Base-by-base conservation (phyloP, 2,329 filamentous ascomycete genomes). In the Aquanectria penicillioides region DNA sequence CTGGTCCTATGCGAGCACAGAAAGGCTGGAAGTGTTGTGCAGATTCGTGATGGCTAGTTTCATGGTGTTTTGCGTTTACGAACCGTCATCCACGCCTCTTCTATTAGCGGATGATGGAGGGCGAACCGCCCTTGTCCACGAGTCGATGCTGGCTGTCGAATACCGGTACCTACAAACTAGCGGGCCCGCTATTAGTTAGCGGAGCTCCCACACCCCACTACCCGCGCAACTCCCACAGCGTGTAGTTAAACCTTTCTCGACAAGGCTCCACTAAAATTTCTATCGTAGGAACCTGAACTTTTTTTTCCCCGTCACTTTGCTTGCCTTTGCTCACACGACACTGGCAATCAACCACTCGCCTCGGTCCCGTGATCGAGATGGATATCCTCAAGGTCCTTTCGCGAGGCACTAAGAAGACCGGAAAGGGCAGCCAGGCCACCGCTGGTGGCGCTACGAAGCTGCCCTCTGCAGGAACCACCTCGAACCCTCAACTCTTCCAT, bases 341-440 rank as follows among this genome's bases (percentile, higher is more conserved):
- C 33, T 48, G 51, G 15, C 41, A 48, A 13, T 44, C 48, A 47
- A 33, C 33, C 40, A 59, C 51, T 41, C 37, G 36, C 36, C 44
- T 41, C 31, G 57, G 53, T 23, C 49, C 20, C 36, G 18, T 12
- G 5, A 17, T 55, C 48, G 25, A 41, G 26, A 57, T 91, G 89
- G 89, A 93, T 76, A 87, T 92, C 52, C 80, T 92, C 70, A 92
- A 88, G 69, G 78, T 93, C 26, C 79, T 93, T 58, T 91, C 90
- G 29, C 84, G 90, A 47, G 89, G 89, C 56, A 87, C 86, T 3
- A 92, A 90, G 61, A 81, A 81, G 68, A 77, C 81, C 12, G 71
- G 78, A 5, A 81, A 77, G 56, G 68, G 71, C 15, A 61, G 75
- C 34, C 67, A 66, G 22, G 52, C 61, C 28, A 65, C 63, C 34